phyloP scores from a whole-genome alignment of 805 yeast genomes.

The Schizosaccharomyces cryophilus region DNA sequence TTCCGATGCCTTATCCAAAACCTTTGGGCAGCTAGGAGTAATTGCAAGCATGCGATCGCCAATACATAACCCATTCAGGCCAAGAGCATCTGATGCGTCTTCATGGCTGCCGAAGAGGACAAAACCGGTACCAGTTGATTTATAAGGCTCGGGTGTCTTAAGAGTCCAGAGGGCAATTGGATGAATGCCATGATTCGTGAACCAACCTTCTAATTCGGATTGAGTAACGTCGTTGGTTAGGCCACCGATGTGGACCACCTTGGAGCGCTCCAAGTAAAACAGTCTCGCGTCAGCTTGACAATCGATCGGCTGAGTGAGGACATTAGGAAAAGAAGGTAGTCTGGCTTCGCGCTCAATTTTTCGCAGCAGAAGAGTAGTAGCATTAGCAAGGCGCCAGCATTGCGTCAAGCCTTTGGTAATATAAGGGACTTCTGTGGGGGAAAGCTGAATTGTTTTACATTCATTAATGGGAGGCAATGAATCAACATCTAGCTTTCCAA shows the following conservation, averaged over 20 bases:
- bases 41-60: conserved; percentile 60
- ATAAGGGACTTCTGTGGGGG: conserved; percentile 3
- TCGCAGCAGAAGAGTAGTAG: conserved; percentile 24
- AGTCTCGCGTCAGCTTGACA: conserved; percentile 43
- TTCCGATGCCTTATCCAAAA: conserved; percentile 62
- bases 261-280: conserved; percentile 47
- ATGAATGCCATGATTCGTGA: conserved; percentile 61
- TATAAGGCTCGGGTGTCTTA: conserved; percentile 31
- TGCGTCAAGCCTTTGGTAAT: conserved; percentile 24
- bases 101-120: conserved; percentile 67
- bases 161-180: conserved; percentile 81
- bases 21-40: conserved; percentile 58
- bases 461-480: conserved; percentile 6
- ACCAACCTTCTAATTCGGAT: conserved; percentile 76
- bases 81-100: conserved; percentile 56
- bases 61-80: conserved; percentile 53
- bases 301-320: conserved; percentile 53
- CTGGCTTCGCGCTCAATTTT: conserved; percentile 19
- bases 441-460: conserved; percentile 6
- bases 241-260: conserved; percentile 56
- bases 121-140: conserved; percentile 45
- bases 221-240: conserved; percentile 72
- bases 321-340: conserved; percentile 24
- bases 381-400: conserved; percentile 21
- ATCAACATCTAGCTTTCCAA: conserved; percentile 25